Evolutionary conservation across 768 basidiomycete genomes (phyloP).

Genomic region (Suillus subaureus): DNA sequence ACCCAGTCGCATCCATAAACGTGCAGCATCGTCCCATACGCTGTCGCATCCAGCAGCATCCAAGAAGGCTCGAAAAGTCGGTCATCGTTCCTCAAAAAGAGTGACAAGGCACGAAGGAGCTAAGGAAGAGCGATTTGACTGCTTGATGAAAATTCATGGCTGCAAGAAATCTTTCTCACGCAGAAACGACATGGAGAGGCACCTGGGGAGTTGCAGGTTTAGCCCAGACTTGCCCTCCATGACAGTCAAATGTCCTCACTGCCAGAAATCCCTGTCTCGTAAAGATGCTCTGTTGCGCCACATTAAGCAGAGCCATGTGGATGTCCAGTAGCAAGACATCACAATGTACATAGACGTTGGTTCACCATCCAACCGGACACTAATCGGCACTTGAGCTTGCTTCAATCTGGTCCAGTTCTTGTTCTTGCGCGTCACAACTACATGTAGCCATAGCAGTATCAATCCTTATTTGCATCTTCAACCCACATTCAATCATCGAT

Average conservation of each 20-base stretch:
- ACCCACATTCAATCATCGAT: no score
- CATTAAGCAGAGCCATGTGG: conserved; percentile 21
- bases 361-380: background rate
- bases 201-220: conserved; percentile 7
- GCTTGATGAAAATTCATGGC: conserved; percentile 1
- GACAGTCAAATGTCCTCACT: conserved; percentile 18
- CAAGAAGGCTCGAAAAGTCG: background rate
- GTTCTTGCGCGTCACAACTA: background rate
- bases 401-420: background rate
- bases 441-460: conserved; percentile 5
- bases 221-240: background rate
- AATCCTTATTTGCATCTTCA: background rate
- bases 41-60: background rate
- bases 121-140: background rate
- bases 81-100: background rate
- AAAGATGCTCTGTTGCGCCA: conserved; percentile 29
- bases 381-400: background rate
- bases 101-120: background rate
- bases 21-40: background rate
- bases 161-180: conserved; percentile 8
- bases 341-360: background rate
- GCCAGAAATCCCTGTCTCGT: conserved; percentile 24
- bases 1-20: background rate
- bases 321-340: background rate
- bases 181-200: conserved; percentile 10